Evolutionary conservation across 805 yeast genomes (phyloP).

Genomic region (Zygosaccharomyces rouxii): DNA sequence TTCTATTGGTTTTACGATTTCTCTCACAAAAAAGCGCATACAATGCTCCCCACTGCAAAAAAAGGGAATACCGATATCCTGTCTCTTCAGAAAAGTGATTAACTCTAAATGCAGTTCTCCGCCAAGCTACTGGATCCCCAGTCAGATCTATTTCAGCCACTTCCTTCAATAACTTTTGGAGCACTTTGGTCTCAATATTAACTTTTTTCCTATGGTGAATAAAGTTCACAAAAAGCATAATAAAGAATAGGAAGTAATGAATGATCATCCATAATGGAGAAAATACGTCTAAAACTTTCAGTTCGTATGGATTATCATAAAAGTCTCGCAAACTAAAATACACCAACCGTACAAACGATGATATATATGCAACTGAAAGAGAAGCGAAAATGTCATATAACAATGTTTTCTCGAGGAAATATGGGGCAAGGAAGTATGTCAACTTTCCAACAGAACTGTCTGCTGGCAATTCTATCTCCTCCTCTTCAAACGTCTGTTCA

Average conservation of each 20-base stretch:
- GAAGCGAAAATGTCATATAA: background rate
- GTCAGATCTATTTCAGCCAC: constrained; percentile 1
- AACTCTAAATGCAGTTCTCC: constrained; percentile 3
- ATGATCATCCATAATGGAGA: background rate
- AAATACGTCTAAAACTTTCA: too few relatives aligned
- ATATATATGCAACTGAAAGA: background rate
- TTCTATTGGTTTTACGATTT: constrained; percentile 2
- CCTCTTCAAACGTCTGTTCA: background rate
- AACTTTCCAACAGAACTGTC: background rate
- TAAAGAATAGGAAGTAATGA: constrained; percentile 1
- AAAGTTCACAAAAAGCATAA: background rate
- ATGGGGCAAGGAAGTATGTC: background rate
- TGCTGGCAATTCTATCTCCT: background rate
- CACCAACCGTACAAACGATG: background rate
- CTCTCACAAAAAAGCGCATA: constrained; percentile 1
- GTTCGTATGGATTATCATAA: too few relatives aligned
- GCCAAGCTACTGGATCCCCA: constrained; percentile 1
- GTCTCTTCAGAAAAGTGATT: background rate
- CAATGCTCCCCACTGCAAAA: constrained; percentile 4
- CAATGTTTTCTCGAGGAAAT: background rate
- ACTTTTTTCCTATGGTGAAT: background rate
- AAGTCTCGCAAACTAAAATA: too few relatives aligned
- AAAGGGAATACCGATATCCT: background rate
- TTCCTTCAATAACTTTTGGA: constrained; percentile 1
- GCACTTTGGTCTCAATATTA: background rate